Evolutionary conservation across 768 basidiomycete species (phyloP).

Genomic region (Sporobolomyces pararoseus): DNA sequence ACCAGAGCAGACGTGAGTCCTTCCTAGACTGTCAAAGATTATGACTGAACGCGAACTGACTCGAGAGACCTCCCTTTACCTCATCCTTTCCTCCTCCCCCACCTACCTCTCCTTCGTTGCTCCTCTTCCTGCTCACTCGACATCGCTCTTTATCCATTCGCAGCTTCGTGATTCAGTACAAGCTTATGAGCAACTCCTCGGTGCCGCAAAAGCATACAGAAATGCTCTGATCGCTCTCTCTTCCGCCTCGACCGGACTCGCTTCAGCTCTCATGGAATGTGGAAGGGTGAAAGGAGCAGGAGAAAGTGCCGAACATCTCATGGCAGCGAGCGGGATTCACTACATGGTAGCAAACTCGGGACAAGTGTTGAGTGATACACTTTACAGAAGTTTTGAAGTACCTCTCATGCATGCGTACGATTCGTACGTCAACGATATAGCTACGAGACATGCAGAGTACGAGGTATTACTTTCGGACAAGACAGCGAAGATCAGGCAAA

Average conservation of each 20-base stretch:
- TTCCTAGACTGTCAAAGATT: background rate
- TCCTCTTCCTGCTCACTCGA: background rate
- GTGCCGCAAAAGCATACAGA: conserved; percentile 30
- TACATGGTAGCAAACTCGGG: conserved; percentile 40
- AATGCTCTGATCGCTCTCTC: conserved; percentile 40
- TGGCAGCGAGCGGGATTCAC: conserved; percentile 39
- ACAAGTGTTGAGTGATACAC: conserved; percentile 42
- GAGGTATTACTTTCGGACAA: conserved; percentile 34
- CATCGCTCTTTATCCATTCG: too few relatives aligned
- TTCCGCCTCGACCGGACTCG: conserved; percentile 32
- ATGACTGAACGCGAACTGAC: background rate
- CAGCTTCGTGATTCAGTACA: conserved; percentile 38
- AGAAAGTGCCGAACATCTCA: conserved; percentile 31
- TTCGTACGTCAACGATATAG: conserved; percentile 30
- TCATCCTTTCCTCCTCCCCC: background rate
- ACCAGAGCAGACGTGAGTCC: conserved; percentile 33
- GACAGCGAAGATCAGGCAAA: conserved; percentile 37
- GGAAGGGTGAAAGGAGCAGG: conserved; percentile 41
- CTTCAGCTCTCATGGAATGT: conserved; percentile 36
- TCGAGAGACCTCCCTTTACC: background rate
- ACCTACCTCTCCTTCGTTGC: background rate
- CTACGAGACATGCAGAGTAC: conserved; percentile 40
- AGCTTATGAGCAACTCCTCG: conserved; percentile 35
- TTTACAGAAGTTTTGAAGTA: conserved; percentile 39
- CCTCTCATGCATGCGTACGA: conserved; percentile 41